phyloP scores from a whole-genome alignment of 345 rosid genomes.

The Acer campestre region DNA sequence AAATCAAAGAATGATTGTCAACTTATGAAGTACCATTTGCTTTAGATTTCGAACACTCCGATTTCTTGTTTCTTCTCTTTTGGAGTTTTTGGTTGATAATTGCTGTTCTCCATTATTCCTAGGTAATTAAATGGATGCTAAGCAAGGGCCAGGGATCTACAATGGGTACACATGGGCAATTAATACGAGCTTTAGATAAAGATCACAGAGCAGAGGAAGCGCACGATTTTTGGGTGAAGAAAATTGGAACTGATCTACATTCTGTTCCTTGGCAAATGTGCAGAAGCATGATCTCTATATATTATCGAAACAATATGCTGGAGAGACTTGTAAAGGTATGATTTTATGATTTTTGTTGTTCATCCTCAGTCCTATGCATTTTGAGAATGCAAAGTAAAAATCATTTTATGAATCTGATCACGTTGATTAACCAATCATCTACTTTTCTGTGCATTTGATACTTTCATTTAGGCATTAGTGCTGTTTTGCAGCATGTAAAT shows the following conservation, averaged over 20 bases:
- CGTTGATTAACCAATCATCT: slow-evolving; percentile 1
- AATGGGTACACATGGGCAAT: slow-evolving; percentile 73
- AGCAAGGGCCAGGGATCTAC: slow-evolving; percentile 98
- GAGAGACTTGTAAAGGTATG: slow-evolving; percentile 74
- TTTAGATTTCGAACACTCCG: not conserved
- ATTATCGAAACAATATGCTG: slow-evolving; percentile 83
- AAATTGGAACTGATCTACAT: slow-evolving; percentile 73
- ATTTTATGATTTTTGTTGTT: slow-evolving; percentile 23
- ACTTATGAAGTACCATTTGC: not conserved
- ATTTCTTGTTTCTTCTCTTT: not conserved
- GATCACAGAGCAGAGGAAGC: slow-evolving; percentile 94
- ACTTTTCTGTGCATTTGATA: not conserved
- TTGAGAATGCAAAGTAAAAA: not conserved
- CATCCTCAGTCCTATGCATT: not conserved
- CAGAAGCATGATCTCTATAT: slow-evolving; percentile 67
- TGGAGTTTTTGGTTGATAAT: not conserved
- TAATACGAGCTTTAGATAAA: slow-evolving; percentile 81
- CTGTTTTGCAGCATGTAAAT: not conserved
- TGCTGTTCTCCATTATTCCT: slow-evolving; percentile 8
- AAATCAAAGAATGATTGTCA: not conserved
- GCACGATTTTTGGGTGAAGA: slow-evolving; percentile 77
- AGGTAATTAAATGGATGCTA: slow-evolving; percentile 98
- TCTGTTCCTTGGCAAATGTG: slow-evolving; percentile 94
- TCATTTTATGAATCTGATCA: not conserved
- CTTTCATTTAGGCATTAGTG: not conserved